Percentiles rank a stretch among this genome's conserved stretches.
Evolutionary conservation across 1,284 basidiomycete genomes (phyloP).

Genomic region (Blastosporella zonata): DNA sequence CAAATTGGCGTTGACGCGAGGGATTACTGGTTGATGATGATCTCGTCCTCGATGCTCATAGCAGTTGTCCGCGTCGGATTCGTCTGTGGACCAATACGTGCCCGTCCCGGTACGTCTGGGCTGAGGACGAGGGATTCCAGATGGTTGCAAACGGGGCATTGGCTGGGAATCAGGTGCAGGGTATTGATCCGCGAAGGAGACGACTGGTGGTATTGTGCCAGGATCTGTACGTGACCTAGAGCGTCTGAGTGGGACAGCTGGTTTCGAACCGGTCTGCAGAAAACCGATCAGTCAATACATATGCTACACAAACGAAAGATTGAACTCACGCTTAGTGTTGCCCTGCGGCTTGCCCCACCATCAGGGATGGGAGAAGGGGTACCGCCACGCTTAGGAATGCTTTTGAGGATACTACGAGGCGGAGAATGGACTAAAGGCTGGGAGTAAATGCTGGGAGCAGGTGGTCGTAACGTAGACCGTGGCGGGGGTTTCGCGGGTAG

Average conservation of each 20-base stretch:
- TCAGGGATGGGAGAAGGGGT: slow-evolving; percentile 14
- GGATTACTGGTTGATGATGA: slow-evolving; percentile 45
- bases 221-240: slow-evolving; percentile 40
- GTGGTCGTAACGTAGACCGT: slow-evolving; percentile 41
- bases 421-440: slow-evolving; percentile 21
- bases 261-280: slow-evolving; percentile 8
- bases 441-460: slow-evolving; percentile 28
- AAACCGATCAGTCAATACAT: neutral
- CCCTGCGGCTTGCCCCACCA: slow-evolving; percentile 9
- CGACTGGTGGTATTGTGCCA: slow-evolving; percentile 19
- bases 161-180: neutral
- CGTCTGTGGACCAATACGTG: slow-evolving; percentile 27
- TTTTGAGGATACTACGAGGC: slow-evolving; percentile 31
- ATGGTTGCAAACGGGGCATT: slow-evolving; percentile 19
- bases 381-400: slow-evolving; percentile 22
- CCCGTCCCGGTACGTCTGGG: slow-evolving; percentile 16
- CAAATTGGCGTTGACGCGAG: slow-evolving; percentile 47
- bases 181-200: slow-evolving; percentile 1
- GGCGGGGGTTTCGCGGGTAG: slow-evolving; percentile 33
- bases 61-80: slow-evolving; percentile 42
- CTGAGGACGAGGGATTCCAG: slow-evolving; percentile 40
- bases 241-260: slow-evolving; percentile 8
- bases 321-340: slow-evolving; percentile 20
- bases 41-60: slow-evolving; percentile 36
- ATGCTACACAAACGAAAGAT: neutral